These are phyloP conservation scores for Fusarium poae DNA, from an alignment of 2,329 filamentous ascomycete species.

Conservation along the genomic window DNA sequence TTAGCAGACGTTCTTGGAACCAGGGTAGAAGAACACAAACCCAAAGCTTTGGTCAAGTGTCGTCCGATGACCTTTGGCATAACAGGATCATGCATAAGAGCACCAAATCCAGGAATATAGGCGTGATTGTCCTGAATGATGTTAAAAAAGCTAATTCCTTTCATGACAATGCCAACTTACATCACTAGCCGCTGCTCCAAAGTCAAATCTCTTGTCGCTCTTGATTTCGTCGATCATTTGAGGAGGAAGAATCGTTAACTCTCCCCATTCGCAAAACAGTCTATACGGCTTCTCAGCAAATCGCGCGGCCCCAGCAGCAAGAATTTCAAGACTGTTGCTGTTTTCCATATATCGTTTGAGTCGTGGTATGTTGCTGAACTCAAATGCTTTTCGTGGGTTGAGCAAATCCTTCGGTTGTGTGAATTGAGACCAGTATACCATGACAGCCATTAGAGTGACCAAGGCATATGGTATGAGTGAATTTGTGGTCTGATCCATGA, in stretches of 20 bases:
- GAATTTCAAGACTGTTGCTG: neutral
- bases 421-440: neutral
- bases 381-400: neutral
- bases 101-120: neutral
- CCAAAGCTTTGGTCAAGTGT: neutral
- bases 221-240: neutral
- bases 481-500: too few relatives aligned
- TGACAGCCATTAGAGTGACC: neutral
- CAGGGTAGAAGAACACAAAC: fast-evolving
- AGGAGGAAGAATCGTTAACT: neutral
- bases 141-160: fast-evolving
- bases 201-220: neutral
- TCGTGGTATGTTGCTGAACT: neutral
- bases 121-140: neutral
- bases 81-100: neutral
- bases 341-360: neutral
- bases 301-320: neutral
- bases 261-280: neutral
- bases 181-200: neutral
- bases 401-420: neutral
- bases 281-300: neutral
- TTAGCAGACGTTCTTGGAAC: neutral
- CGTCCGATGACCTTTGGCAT: neutral
- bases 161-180: neutral
- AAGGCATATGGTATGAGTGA: neutral